These are phyloP conservation scores for Ustilago trichophora DNA, from an alignment of 1,284 basidiomycete genomes.

Conservation along the genomic window DNA sequence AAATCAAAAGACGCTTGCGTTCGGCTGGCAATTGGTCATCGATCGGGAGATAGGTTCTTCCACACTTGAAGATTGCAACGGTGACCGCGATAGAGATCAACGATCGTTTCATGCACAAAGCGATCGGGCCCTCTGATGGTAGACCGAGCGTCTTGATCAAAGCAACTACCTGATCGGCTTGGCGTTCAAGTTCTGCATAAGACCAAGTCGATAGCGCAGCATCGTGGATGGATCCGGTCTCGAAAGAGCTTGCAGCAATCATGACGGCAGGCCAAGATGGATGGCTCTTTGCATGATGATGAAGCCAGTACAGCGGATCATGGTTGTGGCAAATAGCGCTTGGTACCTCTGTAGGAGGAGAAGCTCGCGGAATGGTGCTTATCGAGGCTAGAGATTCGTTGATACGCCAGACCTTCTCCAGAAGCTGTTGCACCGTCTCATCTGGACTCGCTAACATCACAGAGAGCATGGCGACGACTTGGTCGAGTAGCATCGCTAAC, in stretches of 20 bases:
- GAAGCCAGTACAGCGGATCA: conserved; percentile 13
- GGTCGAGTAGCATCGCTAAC: conserved; percentile 7
- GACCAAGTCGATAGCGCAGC: too few species aligned
- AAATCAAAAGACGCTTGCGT: conserved; percentile 70
- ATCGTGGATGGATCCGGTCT: too few species aligned
- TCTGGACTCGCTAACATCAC: too few species aligned
- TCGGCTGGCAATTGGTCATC: conserved; percentile 72
- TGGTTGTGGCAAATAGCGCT: too few species aligned
- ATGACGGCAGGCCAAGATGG: conserved; percentile 13
- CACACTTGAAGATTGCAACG: conserved; percentile 71
- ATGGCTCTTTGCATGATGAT: conserved; percentile 5
- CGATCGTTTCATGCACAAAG: conserved; percentile 71
- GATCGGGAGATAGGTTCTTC: conserved; percentile 73
- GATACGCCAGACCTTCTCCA: too few species aligned
- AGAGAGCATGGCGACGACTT: conserved; percentile 4
- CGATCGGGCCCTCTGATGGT: conserved; percentile 69
- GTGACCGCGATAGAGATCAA: conserved; percentile 70
- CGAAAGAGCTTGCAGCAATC: conserved; percentile 53
- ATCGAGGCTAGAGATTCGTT: too few species aligned
- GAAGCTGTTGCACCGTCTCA: too few species aligned
- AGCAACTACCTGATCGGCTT: conserved; percentile 69
- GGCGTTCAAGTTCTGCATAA: conserved; percentile 68
- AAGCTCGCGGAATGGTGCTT: too few species aligned
- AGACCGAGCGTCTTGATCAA: conserved; percentile 67
- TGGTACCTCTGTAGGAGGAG: too few species aligned